Evolutionary conservation across 179 eudicot species (phyloP), one percentile per base, ranked within the genome.

Genomic region (Corrigiola litoralis): DNA sequence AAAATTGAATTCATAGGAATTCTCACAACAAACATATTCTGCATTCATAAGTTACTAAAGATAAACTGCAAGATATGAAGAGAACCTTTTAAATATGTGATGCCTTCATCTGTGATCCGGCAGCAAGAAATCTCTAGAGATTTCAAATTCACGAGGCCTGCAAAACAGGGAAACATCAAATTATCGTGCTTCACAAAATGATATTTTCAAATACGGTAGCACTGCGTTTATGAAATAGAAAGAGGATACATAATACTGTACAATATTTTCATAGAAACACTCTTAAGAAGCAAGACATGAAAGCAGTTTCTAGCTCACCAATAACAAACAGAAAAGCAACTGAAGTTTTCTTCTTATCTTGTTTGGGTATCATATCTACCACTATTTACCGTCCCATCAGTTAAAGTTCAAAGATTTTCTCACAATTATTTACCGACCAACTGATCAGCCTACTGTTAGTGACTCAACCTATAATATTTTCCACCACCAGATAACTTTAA

Each of bases 51-150:
- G 31, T 9, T 47, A 46, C 31, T 41, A 45, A 47, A 18, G 1
- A 51, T 20, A 29, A 8, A 33, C 40, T 8, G 4, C 38, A 38
- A 14, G 64, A 34, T 48, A 60, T 68, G 65, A 28, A 37, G 47
- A 45, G 17, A 29, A 28, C 95, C 89, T 86, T 62, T 75, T 48
- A 88, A 67, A 70, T 74, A 81, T 33, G 79, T 58, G 34, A 89
- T 77, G 40, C 96, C 96, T 46, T 70, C 47, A 79, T 89, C 90
- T 34, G 96, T 86, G 48, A 89, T 84, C 72, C 70, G 75, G 54
- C 82, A 79, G 83, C 85, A 89, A 38, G 96, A 83, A 59, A 89
- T 82, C 64, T 86, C 85, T 40, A 89, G 67, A 52, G 71, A 82
- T 70, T 81, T 84, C 79, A 84, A 74, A 78, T 73, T 84, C 64